These are phyloP conservation scores for Pseudogymnoascus sp. DNA, from an alignment of 2,329 filamentous ascomycete species.

Conservation along the genomic window DNA sequence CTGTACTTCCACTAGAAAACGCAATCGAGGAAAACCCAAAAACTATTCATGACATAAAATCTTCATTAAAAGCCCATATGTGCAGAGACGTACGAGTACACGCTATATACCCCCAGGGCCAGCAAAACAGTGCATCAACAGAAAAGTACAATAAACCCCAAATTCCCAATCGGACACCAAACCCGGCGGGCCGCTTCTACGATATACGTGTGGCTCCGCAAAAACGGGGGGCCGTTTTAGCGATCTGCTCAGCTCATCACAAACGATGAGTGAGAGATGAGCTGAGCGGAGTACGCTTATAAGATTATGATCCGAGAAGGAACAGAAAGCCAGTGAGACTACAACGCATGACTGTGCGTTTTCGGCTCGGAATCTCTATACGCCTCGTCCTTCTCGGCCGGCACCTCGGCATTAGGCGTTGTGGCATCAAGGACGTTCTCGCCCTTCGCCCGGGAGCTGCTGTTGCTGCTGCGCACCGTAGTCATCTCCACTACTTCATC, in stretches of 20 bases:
- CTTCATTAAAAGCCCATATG: not conserved
- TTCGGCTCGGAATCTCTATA: not conserved
- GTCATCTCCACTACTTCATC: conserved; percentile 14
- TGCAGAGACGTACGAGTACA: not conserved
- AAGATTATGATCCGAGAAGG: not conserved
- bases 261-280: not conserved
- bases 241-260: not conserved
- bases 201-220: conserved; percentile 4
- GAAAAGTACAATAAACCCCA: not conserved
- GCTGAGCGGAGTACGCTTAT: not conserved
- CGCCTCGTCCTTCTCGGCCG: not conserved
- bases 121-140: not conserved
- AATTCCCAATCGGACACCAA: not conserved
- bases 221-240: conserved; percentile 2
- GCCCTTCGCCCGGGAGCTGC: not conserved
- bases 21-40: not conserved
- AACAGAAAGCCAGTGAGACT: not conserved
- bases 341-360: not conserved
- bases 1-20: too few species aligned
- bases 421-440: not conserved
- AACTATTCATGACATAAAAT: not conserved
- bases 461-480: not conserved
- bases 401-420: not conserved
- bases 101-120: not conserved
- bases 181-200: conserved; percentile 4